Evolutionary conservation across 2,329 filamentous ascomycete species (phyloP), one percentile per base, ranked within the genome.

Genomic region (Periconia digitata): DNA sequence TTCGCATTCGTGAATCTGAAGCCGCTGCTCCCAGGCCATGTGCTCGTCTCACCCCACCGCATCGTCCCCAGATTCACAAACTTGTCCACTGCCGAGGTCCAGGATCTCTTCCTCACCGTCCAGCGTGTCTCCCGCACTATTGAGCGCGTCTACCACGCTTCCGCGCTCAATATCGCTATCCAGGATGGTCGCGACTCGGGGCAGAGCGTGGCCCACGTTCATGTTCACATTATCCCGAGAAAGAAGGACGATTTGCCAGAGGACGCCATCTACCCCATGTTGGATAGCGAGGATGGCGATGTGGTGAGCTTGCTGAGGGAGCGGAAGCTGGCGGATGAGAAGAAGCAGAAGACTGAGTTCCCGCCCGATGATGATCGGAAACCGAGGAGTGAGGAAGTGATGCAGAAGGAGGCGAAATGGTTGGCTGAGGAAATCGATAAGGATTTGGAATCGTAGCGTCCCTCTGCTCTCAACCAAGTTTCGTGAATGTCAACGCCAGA

Each of bases 1-100:
- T 96, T 91, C 75, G 91, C 90, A 45, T 80, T 97, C 54, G 92
- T 97, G 49, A 99, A 99, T 75, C 84, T 97, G 69, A 96, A 96
- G 74, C 94, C 94, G 20, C 83, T 99, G 32, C 81, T 96, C 1
- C 91, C 92, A 0, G 94, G 94, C 48, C 94, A 99, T 75, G 86
- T 97, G 53, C 87, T 99, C 24, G 83, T 99, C 52, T 96, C 89
- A 57, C 90, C 94, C 0, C 80, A 83, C 17, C 79, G 79, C 27
- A 74, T 64, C 22, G 86, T 91, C 58, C 82, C 80, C 40, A 88
- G 90, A 42, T 80, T 97, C 47, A 83, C 85, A 43, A 88, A 95
- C 67, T 82, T 96, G 40, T 83, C 84, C 0, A 61, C 79, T 0
- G 75, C 78, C 16, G 92, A 96, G 75, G 82, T 90, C n/a, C 76